These are phyloP conservation scores for Sphaerostilbella broomeana DNA, from an alignment of 2,329 filamentous ascomycete genomes.

Conservation along the genomic window DNA sequence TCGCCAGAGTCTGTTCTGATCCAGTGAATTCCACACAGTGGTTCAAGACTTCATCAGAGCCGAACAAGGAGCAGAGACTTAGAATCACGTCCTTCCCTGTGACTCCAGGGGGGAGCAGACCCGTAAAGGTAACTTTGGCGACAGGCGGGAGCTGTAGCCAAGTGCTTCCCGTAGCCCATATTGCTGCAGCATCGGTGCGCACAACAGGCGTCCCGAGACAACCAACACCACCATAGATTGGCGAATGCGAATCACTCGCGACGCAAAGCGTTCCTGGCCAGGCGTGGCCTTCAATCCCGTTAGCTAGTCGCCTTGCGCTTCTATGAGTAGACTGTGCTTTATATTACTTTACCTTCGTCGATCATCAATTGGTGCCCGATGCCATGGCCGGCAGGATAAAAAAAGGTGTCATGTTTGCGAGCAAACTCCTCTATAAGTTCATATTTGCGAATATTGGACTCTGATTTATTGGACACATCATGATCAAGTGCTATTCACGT, in stretches of 20 bases:
- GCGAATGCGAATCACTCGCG: constrained; percentile 70
- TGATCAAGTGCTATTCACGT: constrained; percentile 77
- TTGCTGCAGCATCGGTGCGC: constrained; percentile 76
- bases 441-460: constrained; percentile 79
- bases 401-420: constrained; percentile 65
- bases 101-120: constrained; percentile 68
- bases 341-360: too few relatives aligned
- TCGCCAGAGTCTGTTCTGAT: constrained; percentile 67
- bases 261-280: constrained; percentile 84
- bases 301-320: too few relatives aligned
- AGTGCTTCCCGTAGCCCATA: constrained; percentile 75
- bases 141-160: constrained; percentile 90
- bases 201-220: constrained; percentile 77
- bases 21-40: constrained; percentile 86
- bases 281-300: constrained; percentile 58
- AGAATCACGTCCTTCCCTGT: constrained; percentile 94
- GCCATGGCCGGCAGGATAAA: constrained; percentile 69
- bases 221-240: constrained; percentile 77
- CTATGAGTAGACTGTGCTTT: too few relatives aligned
- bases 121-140: constrained; percentile 71
- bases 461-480: constrained; percentile 77
- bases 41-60: constrained; percentile 82
- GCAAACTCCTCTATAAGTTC: constrained; percentile 76
- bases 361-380: constrained; percentile 94
- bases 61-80: constrained; percentile 79